Base-by-base conservation (phyloP, 1,284 basidiomycete species). In the Leccinum brunneo-olivaceum region DNA sequence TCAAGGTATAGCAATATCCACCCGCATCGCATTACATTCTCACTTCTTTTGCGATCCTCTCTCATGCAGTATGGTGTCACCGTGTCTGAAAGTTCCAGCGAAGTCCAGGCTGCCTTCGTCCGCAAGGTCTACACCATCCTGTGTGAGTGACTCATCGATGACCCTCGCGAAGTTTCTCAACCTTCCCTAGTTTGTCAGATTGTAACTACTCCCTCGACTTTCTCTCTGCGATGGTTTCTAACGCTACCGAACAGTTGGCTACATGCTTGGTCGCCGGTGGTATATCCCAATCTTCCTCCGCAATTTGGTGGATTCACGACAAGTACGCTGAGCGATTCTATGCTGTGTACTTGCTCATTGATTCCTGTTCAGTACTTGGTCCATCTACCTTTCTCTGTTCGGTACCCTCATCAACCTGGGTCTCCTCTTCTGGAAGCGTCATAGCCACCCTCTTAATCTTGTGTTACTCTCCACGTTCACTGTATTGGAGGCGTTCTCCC, bases 361-460 rank as follows among this genome's bases (percentile, higher is more conserved):
- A 42, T 66, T 58, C 21, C 34, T 35, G 38, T 48, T 47, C 41
- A 87, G 86, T 57, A 59, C 68, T 20, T 89, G 86, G 86, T 61
- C 82, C 2, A 77, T 89, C 65, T 87, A 84, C 57, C 64, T 89
- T 15, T 79, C 86, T 15, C 68, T 90, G 20, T 74, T 90, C 51
- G 84, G 79, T 21, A 82, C 85, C 15, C 64, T 93, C 32, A 62
- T 88, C 56, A 83, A 82, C 50, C 77, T 93, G 34, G 81, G 81
- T 4, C 64, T 89, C 34, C 70, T 91, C 12, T 92, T 79, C 70
- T 91, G 85, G 84, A 91, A 93, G 65, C 82, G 90, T 49, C 88
- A 91, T 67, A 80, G 74, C 59, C 81, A 89, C 60, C 90, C 91
- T 12, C 68, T 76, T 62, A 95, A 95, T 66, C 72, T 92, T 41